These are phyloP conservation scores for Stereum hirsutum DNA, from an alignment of 1,284 basidiomycete genomes.

Conservation along the genomic window DNA sequence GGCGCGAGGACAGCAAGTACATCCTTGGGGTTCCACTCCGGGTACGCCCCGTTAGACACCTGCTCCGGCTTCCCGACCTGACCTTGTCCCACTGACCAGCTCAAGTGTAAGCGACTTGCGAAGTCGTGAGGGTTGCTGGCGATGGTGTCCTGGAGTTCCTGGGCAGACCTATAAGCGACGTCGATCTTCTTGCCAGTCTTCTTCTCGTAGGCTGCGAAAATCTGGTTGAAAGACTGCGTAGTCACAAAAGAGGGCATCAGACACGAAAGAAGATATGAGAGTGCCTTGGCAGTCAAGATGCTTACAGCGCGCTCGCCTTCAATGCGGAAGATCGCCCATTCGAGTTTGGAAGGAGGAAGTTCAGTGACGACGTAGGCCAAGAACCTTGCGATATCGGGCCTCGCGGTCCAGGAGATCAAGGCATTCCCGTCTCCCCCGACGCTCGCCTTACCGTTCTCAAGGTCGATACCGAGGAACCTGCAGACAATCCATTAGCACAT, in stretches of 20 bases:
- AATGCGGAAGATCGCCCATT: constrained; percentile 23
- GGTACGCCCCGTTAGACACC: constrained; percentile 8
- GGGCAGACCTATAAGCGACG: constrained; percentile 6
- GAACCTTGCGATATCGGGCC: constrained; percentile 25
- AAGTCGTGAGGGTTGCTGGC: constrained; percentile 4
- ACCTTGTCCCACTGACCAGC: constrained; percentile 8
- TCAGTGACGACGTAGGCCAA: constrained; percentile 25
- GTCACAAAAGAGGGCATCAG: too few species aligned
- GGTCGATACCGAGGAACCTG: constrained; percentile 13
- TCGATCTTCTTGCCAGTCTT: constrained; percentile 11
- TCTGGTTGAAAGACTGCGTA: constrained; percentile 11
- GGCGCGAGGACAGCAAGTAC: constrained; percentile 2
- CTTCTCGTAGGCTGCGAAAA: constrained; percentile 9
- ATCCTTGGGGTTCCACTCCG: constrained; percentile 11
- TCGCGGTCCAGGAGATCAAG: constrained; percentile 21
- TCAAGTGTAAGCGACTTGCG: constrained; percentile 2
- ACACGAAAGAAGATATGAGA: too few species aligned
- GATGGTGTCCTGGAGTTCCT: constrained; percentile 8
- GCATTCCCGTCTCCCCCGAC: constrained; percentile 23
- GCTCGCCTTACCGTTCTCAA: constrained; percentile 21
- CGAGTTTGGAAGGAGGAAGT: constrained; percentile 18
- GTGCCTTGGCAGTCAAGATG: too few species aligned
- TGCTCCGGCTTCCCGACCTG: constrained; percentile 7
- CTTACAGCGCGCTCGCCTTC: constrained; percentile 25
- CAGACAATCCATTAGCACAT: constrained; percentile 12